These are phyloP conservation scores for Saccharomycopsis microspora DNA, from an alignment of 805 yeast species.

Conservation along the genomic window DNA sequence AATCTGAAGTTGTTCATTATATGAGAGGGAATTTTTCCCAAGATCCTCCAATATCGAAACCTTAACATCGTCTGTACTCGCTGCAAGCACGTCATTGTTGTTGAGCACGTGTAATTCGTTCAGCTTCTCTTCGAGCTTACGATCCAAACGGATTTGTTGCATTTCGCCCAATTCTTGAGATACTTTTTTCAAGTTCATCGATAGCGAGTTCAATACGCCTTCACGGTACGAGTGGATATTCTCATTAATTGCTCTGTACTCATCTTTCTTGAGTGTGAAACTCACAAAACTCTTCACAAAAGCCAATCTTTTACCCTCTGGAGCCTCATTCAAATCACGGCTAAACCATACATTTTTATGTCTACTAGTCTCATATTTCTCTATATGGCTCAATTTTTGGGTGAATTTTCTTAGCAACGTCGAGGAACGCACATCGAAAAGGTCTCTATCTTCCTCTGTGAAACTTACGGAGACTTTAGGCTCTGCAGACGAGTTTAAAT, in stretches of 20 bases:
- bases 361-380: conserved; percentile 11
- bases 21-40: neutral
- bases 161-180: conserved; percentile 11
- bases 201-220: conserved; percentile 8
- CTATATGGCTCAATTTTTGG: conserved; percentile 12
- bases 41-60: neutral
- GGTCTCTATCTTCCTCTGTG: conserved; percentile 14
- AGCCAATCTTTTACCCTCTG: neutral
- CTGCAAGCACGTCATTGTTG: neutral
- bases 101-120: conserved; percentile 12
- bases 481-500: neutral
- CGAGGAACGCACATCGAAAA: conserved; percentile 13
- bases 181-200: conserved; percentile 5
- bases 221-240: conserved; percentile 12
- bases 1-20: conserved; percentile 9
- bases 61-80: neutral
- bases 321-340: neutral
- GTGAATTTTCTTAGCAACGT: conserved; percentile 10
- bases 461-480: neutral
- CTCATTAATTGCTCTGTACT: conserved; percentile 4
- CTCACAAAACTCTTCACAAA: conserved; percentile 8
- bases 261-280: conserved; percentile 9
- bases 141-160: conserved; percentile 8
- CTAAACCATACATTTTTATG: conserved; percentile 13
- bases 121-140: conserved; percentile 15